Evolutionary conservation across 2,329 filamentous ascomycete species (phyloP).

Genomic region (Epicoccum sorghinum): DNA sequence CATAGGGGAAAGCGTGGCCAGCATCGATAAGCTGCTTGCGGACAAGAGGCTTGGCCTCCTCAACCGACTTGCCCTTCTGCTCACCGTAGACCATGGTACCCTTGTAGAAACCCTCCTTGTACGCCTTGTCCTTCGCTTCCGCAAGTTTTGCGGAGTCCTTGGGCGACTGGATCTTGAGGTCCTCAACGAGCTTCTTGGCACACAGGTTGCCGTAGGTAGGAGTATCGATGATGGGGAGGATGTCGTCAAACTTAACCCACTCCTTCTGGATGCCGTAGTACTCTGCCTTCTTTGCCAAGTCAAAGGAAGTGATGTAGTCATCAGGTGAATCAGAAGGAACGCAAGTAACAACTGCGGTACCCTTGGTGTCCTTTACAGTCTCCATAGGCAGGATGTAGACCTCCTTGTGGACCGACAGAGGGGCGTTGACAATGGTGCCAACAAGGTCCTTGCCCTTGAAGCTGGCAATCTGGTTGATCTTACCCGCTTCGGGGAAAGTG

Average conservation of each 20-base stretch:
- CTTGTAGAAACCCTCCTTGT: slow-evolving; percentile 98
- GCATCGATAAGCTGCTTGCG: slow-evolving; percentile 76
- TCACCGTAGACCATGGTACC: slow-evolving; percentile 88
- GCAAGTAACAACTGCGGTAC: slow-evolving; percentile 93
- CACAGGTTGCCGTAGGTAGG: slow-evolving; percentile 85
- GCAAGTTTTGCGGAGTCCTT: slow-evolving; percentile 91
- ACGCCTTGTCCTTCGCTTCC: slow-evolving; percentile 93
- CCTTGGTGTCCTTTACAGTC: slow-evolving; percentile 87
- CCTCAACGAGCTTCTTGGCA: slow-evolving; percentile 82
- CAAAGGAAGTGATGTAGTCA: slow-evolving; percentile 86
- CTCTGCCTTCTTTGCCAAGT: slow-evolving; percentile 92
- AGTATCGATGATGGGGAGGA: slow-evolving; percentile 77
- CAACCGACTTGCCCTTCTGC: slow-evolving; percentile 84
- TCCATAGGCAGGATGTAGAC: slow-evolving; percentile 96
- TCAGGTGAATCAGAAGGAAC: slow-evolving; percentile 96
- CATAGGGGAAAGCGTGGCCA: slow-evolving; percentile 85
- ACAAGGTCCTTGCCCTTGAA: slow-evolving; percentile 80
- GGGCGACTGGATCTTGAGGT: slow-evolving; percentile 94
- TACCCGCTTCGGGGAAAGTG: slow-evolving; percentile 78
- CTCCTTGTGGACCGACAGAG: slow-evolving; percentile 78
- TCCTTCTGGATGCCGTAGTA: slow-evolving; percentile 94
- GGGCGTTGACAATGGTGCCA: slow-evolving; percentile 87
- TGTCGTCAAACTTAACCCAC: slow-evolving; percentile 85
- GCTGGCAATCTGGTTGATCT: slow-evolving; percentile 75
- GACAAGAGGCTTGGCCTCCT: slow-evolving; percentile 85